phyloP scores from a whole-genome alignment of 208 protist species.

The Leishmania turanica region DNA sequence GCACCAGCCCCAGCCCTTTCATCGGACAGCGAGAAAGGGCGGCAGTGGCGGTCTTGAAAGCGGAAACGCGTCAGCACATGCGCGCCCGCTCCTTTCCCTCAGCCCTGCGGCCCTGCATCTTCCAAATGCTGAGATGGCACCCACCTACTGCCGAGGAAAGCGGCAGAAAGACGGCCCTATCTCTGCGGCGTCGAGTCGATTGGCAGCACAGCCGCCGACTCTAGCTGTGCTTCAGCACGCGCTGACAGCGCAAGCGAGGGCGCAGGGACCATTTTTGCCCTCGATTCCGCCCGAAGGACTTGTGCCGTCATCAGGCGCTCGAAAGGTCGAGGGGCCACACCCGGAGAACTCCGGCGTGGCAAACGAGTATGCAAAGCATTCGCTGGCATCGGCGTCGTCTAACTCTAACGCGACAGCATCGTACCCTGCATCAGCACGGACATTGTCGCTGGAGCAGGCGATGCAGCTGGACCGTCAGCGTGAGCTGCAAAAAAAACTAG shows the following conservation, averaged over 20 bases:
- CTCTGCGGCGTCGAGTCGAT: not conserved
- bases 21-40: not conserved
- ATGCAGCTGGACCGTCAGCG: conserved; percentile 27
- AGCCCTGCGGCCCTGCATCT: not conserved
- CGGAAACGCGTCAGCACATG: not conserved
- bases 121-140: not conserved
- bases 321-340: not conserved
- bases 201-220: not conserved
- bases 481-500: conserved; percentile 26
- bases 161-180: not conserved
- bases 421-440: not conserved
- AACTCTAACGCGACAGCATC: not conserved
- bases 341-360: not conserved
- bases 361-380: not conserved
- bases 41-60: not conserved
- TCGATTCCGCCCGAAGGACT: conserved; percentile 25
- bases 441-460: conserved; percentile 28
- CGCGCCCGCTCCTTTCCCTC: not conserved
- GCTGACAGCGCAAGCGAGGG: conserved; percentile 9
- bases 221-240: conserved; percentile 11
- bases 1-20: not conserved
- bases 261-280: conserved; percentile 14
- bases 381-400: not conserved
- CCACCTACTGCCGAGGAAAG: not conserved
- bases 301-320: conserved; percentile 1